Evolutionary conservation across 768 basidiomycete genomes (phyloP), one percentile per base, ranked within the genome.

Genomic region (Grammothele lineata): DNA sequence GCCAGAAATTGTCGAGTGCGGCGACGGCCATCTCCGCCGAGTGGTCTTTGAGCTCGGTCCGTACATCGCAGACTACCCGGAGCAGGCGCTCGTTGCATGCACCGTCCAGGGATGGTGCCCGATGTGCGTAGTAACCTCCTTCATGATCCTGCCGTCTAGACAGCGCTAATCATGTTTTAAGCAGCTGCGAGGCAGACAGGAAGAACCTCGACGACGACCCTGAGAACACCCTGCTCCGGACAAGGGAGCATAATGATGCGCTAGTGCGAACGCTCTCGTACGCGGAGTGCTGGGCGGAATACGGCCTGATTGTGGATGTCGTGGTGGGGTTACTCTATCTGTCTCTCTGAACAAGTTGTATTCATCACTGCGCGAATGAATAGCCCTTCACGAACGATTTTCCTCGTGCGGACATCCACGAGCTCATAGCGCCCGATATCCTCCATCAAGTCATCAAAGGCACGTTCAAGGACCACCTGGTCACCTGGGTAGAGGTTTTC

Each of bases 61-160:
- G 0, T 66, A 58, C 36, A 66, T 66, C 41, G 63, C 62, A 0
- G 63, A 67, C 43, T 67, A 67, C 47, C 62, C 61, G 8, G 65
- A 67, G 38, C 66, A 67, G 38, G 58, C 57, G 0, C 33, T 54
- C 12, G 26, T 62, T 0, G 54, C 58, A 8, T 33, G 46, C 22
- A 54, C 57, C 37, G 55, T 61, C 3, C 50, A 55, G 27, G 50
- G 55, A 0, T 61, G 59, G 59, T 59, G 58, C 33, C 36, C 48
- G 27, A 52, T 23, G 57, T 57, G 38, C 0, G 56, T 17, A 14
- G 27, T 8, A n/a, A 36, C 18, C 8, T 8, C 6, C 27, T 7
- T 30, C 14, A 14, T 30, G 27, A 30, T 14, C n/a, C n/a, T n/a
- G n/a, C 27, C 27, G 14, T 30, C 7, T 30, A 7, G 14, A 30